Evolutionary conservation across 305 asterid genomes (phyloP).

Genomic region (Nicotiana rustica): DNA sequence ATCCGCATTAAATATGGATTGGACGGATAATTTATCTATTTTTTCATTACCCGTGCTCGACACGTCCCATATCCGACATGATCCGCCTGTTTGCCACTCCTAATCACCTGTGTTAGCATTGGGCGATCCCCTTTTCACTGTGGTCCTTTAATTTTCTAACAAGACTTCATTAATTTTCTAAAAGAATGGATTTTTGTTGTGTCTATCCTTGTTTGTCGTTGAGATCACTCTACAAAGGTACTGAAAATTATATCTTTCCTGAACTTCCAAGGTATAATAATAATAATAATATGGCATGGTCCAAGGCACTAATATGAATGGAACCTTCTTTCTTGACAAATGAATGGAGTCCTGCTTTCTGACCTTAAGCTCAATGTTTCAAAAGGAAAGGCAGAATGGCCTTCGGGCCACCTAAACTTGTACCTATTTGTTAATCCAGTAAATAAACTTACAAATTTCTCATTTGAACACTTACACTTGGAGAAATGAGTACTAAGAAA

Average conservation of each 20-base stretch:
- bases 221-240: slow-evolving; percentile 30
- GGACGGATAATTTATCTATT: too few relatives aligned
- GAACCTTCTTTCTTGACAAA: slow-evolving; percentile 34
- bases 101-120: too few relatives aligned
- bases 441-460: too few relatives aligned
- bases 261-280: slow-evolving; percentile 26
- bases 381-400: slow-evolving; percentile 51
- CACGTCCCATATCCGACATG: too few relatives aligned
- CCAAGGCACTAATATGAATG: slow-evolving; percentile 33
- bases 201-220: background rate
- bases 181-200: slow-evolving; percentile 30
- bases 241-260: slow-evolving; percentile 10
- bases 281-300: slow-evolving; percentile 14
- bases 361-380: slow-evolving; percentile 34
- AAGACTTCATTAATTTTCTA: slow-evolving; percentile 28
- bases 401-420: too few relatives aligned
- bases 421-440: too few relatives aligned
- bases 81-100: too few relatives aligned
- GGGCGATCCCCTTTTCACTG: background rate
- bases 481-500: too few relatives aligned
- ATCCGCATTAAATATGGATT: too few relatives aligned
- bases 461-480: too few relatives aligned
- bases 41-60: too few relatives aligned
- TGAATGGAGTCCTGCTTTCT: slow-evolving; percentile 16
- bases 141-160: background rate